Conservation (phyloP, 2,329 filamentous ascomycete genomes). For the Fusarium sp. region DNA sequence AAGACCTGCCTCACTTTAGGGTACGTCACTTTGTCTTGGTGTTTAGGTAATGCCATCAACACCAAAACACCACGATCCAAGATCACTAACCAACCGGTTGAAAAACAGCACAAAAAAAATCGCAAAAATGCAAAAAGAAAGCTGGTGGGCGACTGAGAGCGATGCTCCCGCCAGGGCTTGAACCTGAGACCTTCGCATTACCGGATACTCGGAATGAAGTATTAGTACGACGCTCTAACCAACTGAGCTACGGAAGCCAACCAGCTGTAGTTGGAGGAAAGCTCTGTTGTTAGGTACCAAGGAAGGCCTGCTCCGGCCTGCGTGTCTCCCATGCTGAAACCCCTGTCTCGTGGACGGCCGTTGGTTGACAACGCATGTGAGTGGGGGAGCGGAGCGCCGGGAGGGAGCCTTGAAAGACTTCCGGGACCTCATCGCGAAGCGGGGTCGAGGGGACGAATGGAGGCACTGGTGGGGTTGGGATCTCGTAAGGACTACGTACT, state of each 20-base stretch:
- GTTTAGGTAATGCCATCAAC: background rate
- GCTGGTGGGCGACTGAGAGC: constrained; percentile 30
- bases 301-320: background rate
- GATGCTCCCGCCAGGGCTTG: constrained; percentile 46
- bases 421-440: constrained; percentile 14
- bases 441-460: constrained; percentile 25
- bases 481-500: constrained; percentile 18
- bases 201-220: constrained; percentile 35
- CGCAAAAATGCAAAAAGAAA: constrained; percentile 13
- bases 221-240: constrained; percentile 48
- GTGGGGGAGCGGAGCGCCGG: constrained; percentile 17
- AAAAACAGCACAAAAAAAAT: background rate
- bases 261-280: constrained; percentile 14
- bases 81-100: background rate
- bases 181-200: constrained; percentile 46
- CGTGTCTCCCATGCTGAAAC: background rate
- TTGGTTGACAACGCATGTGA: constrained; percentile 11
- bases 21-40: background rate
- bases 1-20: background rate
- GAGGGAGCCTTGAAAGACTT: constrained; percentile 9
- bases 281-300: background rate
- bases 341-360: background rate
- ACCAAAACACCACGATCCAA: background rate
- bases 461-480: constrained; percentile 23
- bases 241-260: constrained; percentile 47